Conservation (phyloP, 768 basidiomycete species). For the Rhodotorula sphaerocarpa region DNA sequence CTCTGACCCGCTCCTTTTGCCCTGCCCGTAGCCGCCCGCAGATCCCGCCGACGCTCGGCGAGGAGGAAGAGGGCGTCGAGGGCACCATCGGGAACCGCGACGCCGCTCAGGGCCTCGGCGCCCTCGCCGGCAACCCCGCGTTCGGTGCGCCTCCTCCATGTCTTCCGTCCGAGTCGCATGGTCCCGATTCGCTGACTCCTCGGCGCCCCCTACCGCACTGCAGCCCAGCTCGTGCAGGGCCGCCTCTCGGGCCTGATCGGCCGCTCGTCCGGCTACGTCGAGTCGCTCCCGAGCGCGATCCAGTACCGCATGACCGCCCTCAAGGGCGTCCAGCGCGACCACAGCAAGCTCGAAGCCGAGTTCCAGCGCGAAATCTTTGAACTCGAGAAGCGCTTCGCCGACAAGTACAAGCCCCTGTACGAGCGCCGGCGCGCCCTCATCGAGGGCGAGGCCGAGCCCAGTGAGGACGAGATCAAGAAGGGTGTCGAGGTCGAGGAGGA, state of each 20-base stretch:
- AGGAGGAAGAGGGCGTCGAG: slow-evolving; percentile 39
- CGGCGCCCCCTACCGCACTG: slow-evolving; percentile 42
- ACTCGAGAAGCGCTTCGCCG: slow-evolving; percentile 75
- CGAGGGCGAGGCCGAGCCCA: slow-evolving; percentile 63
- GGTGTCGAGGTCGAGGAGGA: slow-evolving; percentile 48
- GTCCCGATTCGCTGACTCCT: not conserved
- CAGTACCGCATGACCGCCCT: slow-evolving; percentile 80
- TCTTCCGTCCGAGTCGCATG: no score
- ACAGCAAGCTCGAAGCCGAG: slow-evolving; percentile 80
- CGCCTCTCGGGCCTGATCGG: slow-evolving; percentile 78
- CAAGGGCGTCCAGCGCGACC: slow-evolving; percentile 87
- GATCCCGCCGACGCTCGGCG: slow-evolving; percentile 37
- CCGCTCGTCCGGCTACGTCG: slow-evolving; percentile 89
- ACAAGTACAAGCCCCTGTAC: slow-evolving; percentile 61
- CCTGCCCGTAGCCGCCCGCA: slow-evolving; percentile 29
- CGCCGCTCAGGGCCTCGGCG: slow-evolving; percentile 30
- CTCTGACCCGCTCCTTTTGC: not conserved
- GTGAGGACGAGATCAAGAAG: slow-evolving; percentile 69
- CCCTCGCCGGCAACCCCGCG: slow-evolving; percentile 34
- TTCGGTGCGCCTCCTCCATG: slow-evolving; percentile 35
- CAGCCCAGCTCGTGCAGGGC: slow-evolving; percentile 69
- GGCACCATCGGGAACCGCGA: slow-evolving; percentile 32
- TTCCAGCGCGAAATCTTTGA: slow-evolving; percentile 92
- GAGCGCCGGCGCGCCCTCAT: slow-evolving; percentile 78
- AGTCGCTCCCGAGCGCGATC: slow-evolving; percentile 69